Conservation (phyloP, 495 filamentous ascomycete genomes). For the Clavariopsis aquatica region DNA sequence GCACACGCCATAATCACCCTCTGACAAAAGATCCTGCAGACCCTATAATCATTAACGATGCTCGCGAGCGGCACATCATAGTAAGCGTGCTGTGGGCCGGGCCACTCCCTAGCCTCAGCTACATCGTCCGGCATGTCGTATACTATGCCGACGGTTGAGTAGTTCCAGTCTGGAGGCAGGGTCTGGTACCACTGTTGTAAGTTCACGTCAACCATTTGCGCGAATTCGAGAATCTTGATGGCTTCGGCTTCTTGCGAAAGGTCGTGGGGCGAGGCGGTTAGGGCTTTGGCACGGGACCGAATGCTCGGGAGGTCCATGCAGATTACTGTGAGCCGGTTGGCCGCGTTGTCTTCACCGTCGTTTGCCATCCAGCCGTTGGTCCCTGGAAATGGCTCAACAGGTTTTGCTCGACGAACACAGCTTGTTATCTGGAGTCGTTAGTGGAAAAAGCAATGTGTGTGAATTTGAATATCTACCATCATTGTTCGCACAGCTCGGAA, state of each 20-base stretch:
- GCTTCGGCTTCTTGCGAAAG: slow-evolving; percentile 12
- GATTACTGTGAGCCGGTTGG: slow-evolving; percentile 40
- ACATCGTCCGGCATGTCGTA: slow-evolving; percentile 34
- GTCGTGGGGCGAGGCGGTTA: slow-evolving; percentile 22
- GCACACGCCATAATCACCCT: slow-evolving; percentile 37
- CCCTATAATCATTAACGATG: slow-evolving; percentile 42
- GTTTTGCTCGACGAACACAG: slow-evolving; percentile 39
- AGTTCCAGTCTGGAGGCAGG: slow-evolving; percentile 36
- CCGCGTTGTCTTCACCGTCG: slow-evolving; percentile 37
- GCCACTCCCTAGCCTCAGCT: slow-evolving; percentile 30
- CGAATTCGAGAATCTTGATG: slow-evolving; percentile 28
- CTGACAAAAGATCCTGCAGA: slow-evolving; percentile 43
- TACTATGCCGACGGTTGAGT: slow-evolving; percentile 28
- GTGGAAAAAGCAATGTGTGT: too few relatives aligned
- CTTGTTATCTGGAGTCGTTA: slow-evolving; percentile 36
- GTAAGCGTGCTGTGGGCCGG: slow-evolving; percentile 41
- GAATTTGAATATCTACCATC: slow-evolving; percentile 36
- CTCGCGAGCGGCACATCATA: slow-evolving; percentile 39
- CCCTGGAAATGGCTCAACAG: slow-evolving; percentile 39
- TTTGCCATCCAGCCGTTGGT: slow-evolving; percentile 34
- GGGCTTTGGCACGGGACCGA: slow-evolving; percentile 22
- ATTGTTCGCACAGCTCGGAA: slow-evolving; percentile 42
- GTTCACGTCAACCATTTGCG: slow-evolving; percentile 37
- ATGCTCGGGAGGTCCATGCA: slow-evolving; percentile 40
- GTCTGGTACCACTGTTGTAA: slow-evolving; percentile 38